Base-by-base conservation (phyloP, 177 flowering plant species). In the Vitis hybrid region DNA sequence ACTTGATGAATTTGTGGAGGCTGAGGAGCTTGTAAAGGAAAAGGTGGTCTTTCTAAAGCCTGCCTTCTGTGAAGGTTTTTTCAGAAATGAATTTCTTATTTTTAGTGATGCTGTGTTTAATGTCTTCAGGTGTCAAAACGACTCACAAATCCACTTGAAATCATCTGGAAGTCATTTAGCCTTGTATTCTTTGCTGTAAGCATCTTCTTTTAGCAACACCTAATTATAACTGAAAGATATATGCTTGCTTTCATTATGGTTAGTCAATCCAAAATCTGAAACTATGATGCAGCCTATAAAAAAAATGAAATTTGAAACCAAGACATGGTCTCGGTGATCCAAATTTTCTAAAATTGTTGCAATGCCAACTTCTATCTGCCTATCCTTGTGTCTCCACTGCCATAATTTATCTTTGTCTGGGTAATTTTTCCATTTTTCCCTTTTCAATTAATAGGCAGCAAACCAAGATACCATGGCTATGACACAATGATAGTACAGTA, bases 1-100 rank as follows among this genome's bases (percentile, higher is more conserved):
- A 77, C 94, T 88, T 66, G 99, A 85, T 78, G 99, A 95, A 78
- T 86, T 64, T 76, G 88, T 70, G 69, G 97, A 93, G 86, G 99
- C 99, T 68, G 98, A 95, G 83, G 99, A 93, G 78, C 97, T 95
- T 75, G 94, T 95, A 70, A 95, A 95, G 77, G 90, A 91, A 81
- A 90, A 95, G 94, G 98, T 92, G 15, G 70, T 52, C 9, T 49
- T 26, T 4, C 45, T 7, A 39, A 39, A 39, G 29, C 29, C 45
- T 39, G 8, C 45, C 45, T 39, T 39, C 5, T 39, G 7, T 39
- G 2, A 2, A 12, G 12, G 11, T 29, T 8, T 51, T 2, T 56
- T 67, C 26, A 2, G 12, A 56, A 15, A 48, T 1, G 14, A 26
- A 39, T 39, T 67, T 73, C 49, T 65, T 22, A 70, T 14, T 49